Base-by-base conservation (phyloP, 306 rosid species). In the Astragalus glycyphyllos region DNA sequence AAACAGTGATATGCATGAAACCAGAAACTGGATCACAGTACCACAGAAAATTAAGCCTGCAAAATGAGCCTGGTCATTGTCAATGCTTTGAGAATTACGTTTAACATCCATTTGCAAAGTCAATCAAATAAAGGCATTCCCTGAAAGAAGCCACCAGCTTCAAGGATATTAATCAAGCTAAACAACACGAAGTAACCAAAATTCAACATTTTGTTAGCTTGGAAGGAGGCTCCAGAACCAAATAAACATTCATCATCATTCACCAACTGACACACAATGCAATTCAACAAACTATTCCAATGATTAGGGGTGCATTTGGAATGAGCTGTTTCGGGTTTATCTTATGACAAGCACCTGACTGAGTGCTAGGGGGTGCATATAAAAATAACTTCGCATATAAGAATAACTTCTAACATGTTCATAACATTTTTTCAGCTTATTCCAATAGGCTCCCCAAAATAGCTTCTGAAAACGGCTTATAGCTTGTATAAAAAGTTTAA, bases 1-100 rank as follows among this genome's bases (percentile, higher is more conserved):
- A 77, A 71, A 59, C 44, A 41, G 11, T 31, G 78, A 60, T 37
- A 49, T 23, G 38, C 47, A 77, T 32, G 57, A 65, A 73, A 57
- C 49, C 51, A 20, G 16, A 49, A 13, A 48, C 44, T 23, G 10
- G 17, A 49, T 31, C 16, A 10, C 46, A 64, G 69, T 45, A 58
- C 71, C 37, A 35, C 6, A 48, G 41, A 44, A 76, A 75, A 23
- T 15, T 56, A 77, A 58, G 35, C 15, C 51, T 32, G 61, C 16
- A 44, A 34, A 69, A 73, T 31, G 45, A 47, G 23, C 37, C n/a
- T n/a, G 5, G 11, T 44, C 31, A 47, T 32, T n/a, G 11, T 44
- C 31, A 47, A 49, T n/a, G 57, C 55, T 58, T 61, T 68, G 41
- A 56, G 35, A 47, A 41, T 71, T 44, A 44, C 31, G 64, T 45